Conservation (phyloP, 176 grass and related monocot genomes). For the Avena sativa region DNA sequence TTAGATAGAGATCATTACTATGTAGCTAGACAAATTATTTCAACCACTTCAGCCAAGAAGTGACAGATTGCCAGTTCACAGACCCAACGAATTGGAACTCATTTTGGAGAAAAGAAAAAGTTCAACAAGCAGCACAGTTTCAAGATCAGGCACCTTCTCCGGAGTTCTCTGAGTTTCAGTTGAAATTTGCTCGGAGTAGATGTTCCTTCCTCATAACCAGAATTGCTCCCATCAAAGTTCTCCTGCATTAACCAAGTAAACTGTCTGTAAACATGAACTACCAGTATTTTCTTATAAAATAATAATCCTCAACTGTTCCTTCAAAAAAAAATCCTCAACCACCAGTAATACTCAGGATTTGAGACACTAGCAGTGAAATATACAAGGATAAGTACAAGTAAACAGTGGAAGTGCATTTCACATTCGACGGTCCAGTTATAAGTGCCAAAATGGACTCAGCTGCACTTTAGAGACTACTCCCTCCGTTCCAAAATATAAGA, state of each 20-base stretch:
- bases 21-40: background rate
- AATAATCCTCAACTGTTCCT: background rate
- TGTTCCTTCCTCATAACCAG: slow-evolving; percentile 55
- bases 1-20: background rate
- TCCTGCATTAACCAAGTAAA: slow-evolving; percentile 51
- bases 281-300: background rate
- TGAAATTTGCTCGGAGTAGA: slow-evolving; percentile 73
- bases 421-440: background rate
- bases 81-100: background rate
- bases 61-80: background rate
- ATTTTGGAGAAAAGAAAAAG: slow-evolving; percentile 5
- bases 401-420: background rate
- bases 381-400: background rate
- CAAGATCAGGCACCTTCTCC: slow-evolving; percentile 58
- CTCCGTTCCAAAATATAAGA: no score
- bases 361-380: background rate
- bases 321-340: background rate
- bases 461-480: background rate
- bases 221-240: slow-evolving; percentile 52
- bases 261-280: background rate
- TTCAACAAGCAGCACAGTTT: background rate
- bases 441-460: background rate
- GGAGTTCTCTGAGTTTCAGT: slow-evolving; percentile 76
- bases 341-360: background rate
- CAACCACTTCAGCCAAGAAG: background rate